A percentile compares a stretch with the other conserved stretches of the same genome.
Evolutionary conservation across 768 basidiomycete genomes (phyloP).

Genomic region (Boletus pseudopeckii): DNA sequence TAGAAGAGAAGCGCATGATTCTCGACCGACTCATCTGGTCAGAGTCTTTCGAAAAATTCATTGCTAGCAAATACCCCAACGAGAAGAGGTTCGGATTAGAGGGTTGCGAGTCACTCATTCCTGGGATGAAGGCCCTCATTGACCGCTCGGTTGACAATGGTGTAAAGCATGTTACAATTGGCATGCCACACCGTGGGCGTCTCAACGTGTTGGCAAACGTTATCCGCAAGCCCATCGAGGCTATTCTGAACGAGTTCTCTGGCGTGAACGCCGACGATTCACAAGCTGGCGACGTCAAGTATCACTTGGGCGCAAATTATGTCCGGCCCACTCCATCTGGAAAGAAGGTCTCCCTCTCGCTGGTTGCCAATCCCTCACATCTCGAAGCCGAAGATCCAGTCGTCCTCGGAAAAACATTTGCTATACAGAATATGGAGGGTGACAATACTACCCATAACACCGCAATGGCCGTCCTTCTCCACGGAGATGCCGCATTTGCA

Average conservation of each 20-base stretch:
- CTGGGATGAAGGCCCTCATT: slow-evolving; percentile 99
- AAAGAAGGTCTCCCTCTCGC: slow-evolving; percentile 94
- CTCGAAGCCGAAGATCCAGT: slow-evolving; percentile 96
- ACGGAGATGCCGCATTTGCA: slow-evolving; percentile 98
- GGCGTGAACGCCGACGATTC: slow-evolving; percentile 70
- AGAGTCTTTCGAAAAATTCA: slow-evolving; percentile 99
- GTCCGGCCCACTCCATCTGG: slow-evolving; percentile 96
- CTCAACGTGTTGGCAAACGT: slow-evolving; percentile 98
- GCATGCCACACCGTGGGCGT: slow-evolving; percentile 99
- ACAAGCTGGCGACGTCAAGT: slow-evolving; percentile 97
- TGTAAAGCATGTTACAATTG: slow-evolving; percentile 93
- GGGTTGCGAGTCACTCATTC: slow-evolving; percentile 95
- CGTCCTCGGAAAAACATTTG: slow-evolving; percentile 98
- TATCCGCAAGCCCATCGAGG: slow-evolving; percentile 97
- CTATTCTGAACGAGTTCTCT: slow-evolving; percentile 94
- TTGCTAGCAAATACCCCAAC: slow-evolving; percentile 97
- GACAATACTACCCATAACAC: slow-evolving; percentile 77
- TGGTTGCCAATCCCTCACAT: slow-evolving; percentile 98
- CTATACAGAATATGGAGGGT: slow-evolving; percentile 89
- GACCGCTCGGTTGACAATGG: slow-evolving; percentile 97
- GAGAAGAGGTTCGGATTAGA: slow-evolving; percentile 99
- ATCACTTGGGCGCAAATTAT: slow-evolving; percentile 98
- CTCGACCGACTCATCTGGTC: slow-evolving; percentile 99
- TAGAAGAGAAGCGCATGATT: slow-evolving; percentile 99
- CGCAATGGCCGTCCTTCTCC: slow-evolving; percentile 93